Evolutionary conservation across 1,139 yeast genomes (phyloP).

Genomic region (Debaryomycetaceae sp.): DNA sequence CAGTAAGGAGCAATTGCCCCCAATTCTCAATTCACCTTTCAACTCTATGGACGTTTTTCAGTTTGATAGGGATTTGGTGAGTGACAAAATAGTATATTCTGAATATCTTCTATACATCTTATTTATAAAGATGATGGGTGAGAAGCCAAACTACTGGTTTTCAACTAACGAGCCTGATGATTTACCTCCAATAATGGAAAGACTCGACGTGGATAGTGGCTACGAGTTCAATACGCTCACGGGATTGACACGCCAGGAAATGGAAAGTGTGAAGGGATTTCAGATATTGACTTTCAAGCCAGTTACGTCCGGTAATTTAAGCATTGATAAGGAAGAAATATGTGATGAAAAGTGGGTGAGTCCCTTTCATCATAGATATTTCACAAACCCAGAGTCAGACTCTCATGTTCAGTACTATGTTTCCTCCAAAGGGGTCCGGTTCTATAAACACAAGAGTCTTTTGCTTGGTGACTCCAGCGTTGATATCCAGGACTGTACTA

Average conservation of each 20-base stretch:
- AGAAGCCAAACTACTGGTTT: slow-evolving; percentile 65
- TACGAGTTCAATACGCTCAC: background rate
- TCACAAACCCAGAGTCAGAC: slow-evolving; percentile 87
- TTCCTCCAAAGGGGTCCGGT: slow-evolving; percentile 62
- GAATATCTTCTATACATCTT: slow-evolving; percentile 62
- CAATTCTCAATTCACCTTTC: slow-evolving; percentile 48
- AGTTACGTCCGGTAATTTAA: background rate
- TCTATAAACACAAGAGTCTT: slow-evolving; percentile 43
- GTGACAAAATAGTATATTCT: slow-evolving; percentile 65
- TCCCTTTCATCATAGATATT: slow-evolving; percentile 74
- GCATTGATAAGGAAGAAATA: background rate
- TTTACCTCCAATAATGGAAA: slow-evolving; percentile 4
- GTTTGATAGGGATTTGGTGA: slow-evolving; percentile 62
- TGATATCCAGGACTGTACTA: slow-evolving; percentile 45
- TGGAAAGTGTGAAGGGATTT: background rate
- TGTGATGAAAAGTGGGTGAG: slow-evolving; percentile 26
- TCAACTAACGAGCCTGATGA: slow-evolving; percentile 40
- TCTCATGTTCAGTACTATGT: slow-evolving; percentile 76
- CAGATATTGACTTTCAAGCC: background rate
- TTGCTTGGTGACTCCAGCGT: slow-evolving; percentile 15
- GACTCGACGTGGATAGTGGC: background rate
- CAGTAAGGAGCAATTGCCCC: slow-evolving; percentile 32
- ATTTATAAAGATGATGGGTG: slow-evolving; percentile 64
- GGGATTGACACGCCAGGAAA: background rate
- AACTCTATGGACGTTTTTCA: slow-evolving; percentile 71